Conservation (phyloP, 306 rosid species). For the Dryas octopetala region DNA sequence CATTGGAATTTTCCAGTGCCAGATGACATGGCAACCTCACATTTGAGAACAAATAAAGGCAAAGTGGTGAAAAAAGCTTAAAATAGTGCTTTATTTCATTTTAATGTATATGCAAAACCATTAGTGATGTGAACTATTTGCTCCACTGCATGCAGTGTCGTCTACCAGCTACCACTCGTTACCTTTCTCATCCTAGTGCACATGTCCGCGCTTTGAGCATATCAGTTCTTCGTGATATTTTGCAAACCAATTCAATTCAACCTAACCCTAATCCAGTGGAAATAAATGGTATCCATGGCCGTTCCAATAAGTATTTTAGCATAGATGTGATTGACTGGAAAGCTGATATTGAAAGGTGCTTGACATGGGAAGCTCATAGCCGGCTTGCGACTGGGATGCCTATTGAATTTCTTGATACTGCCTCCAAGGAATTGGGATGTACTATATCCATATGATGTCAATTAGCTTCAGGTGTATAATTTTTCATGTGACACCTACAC, state of each 20-base stretch:
- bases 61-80: background rate
- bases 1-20: background rate
- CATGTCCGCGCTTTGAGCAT: slow-evolving; percentile 80
- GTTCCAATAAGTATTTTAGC: slow-evolving; percentile 57
- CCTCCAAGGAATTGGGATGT: slow-evolving; percentile 85
- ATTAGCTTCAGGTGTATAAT: slow-evolving; percentile 38
- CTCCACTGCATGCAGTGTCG: slow-evolving; percentile 69
- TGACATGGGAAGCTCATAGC: slow-evolving; percentile 90
- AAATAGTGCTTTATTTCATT: background rate
- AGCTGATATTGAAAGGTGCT: slow-evolving; percentile 74
- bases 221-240: slow-evolving; percentile 89
- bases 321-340: slow-evolving; percentile 69
- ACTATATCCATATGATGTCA: slow-evolving; percentile 52
- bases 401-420: slow-evolving; percentile 62
- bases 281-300: slow-evolving; percentile 44
- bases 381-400: slow-evolving; percentile 65
- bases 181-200: slow-evolving; percentile 92
- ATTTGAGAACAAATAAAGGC: background rate
- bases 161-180: slow-evolving; percentile 70
- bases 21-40: background rate
- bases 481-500: slow-evolving; percentile 28
- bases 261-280: slow-evolving; percentile 43
- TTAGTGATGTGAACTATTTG: slow-evolving; percentile 7
- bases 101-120: background rate
- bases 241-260: slow-evolving; percentile 58